Percentiles rank a stretch among this genome's conserved stretches.
Conservation (phyloP, 2,329 filamentous ascomycete genomes). For the Beauveria rudraprayagi region DNA sequence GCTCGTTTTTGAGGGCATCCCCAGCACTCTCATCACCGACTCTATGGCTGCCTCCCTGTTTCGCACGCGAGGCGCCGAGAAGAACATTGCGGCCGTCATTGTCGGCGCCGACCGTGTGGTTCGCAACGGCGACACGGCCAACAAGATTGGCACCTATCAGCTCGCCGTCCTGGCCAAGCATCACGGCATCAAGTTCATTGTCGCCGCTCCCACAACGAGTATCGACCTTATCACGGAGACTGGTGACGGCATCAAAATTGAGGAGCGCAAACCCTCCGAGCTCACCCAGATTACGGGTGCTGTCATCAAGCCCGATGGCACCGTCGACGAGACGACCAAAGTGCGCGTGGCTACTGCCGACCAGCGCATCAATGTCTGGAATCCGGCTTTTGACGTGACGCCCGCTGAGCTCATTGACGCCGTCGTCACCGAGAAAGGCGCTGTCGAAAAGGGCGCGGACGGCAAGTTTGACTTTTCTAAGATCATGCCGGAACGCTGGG, state of each 20-base stretch:
- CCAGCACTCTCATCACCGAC: slow-evolving; percentile 86
- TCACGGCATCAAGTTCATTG: slow-evolving; percentile 88
- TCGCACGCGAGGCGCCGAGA: slow-evolving; percentile 47
- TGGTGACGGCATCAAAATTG: slow-evolving; percentile 78
- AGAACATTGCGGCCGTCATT: slow-evolving; percentile 76
- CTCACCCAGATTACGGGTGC: slow-evolving; percentile 79
- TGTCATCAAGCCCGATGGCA: slow-evolving; percentile 54
- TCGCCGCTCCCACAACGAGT: slow-evolving; percentile 89
- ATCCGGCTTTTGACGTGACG: slow-evolving; percentile 94
- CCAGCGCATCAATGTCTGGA: slow-evolving; percentile 80
- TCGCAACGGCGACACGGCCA: slow-evolving; percentile 93
- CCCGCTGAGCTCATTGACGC: slow-evolving; percentile 83
- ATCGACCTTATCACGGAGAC: slow-evolving; percentile 77
- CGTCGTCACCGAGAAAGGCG: slow-evolving; percentile 86
- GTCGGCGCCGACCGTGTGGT: slow-evolving; percentile 94
- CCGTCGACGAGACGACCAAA: slow-evolving; percentile 52
- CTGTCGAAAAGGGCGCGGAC: slow-evolving; percentile 65
- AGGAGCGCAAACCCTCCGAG: slow-evolving; percentile 75
- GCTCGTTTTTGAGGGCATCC: slow-evolving; percentile 87
- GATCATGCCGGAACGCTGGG: slow-evolving; percentile 50
- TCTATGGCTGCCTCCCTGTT: slow-evolving; percentile 93
- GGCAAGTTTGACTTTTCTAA: slow-evolving; percentile 60
- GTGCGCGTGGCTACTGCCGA: slow-evolving; percentile 74
- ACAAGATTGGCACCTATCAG: slow-evolving; percentile 95
- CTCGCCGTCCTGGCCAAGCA: slow-evolving; percentile 83